Conservation (phyloP, 305 asterid genomes). For the Fraxinus baroniana region DNA sequence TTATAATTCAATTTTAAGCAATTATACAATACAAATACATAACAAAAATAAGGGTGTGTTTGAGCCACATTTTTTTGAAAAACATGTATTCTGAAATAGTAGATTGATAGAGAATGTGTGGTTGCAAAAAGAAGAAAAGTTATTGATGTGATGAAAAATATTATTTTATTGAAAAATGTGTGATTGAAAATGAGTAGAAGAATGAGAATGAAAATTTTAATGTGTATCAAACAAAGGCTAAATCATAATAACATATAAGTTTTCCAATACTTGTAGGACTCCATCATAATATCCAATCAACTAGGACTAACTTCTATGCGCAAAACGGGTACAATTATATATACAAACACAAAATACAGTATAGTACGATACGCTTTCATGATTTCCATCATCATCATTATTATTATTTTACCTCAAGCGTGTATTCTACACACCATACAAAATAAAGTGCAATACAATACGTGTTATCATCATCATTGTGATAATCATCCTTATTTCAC, state of each 20-base stretch:
- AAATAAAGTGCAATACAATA: background rate
- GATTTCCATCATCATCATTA: background rate
- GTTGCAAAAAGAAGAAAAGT: too few species aligned
- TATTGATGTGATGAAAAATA: too few species aligned
- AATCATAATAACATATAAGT: background rate
- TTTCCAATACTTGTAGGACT: background rate
- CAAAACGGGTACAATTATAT: background rate
- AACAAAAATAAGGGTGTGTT: background rate
- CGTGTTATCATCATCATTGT: background rate
- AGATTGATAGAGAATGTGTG: too few species aligned
- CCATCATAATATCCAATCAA: background rate
- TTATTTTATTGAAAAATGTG: too few species aligned
- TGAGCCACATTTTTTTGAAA: too few species aligned
- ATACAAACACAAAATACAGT: background rate
- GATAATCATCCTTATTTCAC: background rate
- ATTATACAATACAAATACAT: background rate
- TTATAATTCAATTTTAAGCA: background rate
- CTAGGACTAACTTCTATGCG: background rate
- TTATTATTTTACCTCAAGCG: background rate
- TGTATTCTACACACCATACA: background rate
- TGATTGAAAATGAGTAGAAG: too few species aligned
- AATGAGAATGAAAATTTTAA: too few species aligned
- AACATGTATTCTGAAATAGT: too few species aligned
- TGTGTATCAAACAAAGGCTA: too few species aligned
- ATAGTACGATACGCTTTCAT: background rate